Evolutionary conservation across 495 filamentous ascomycete genomes (phyloP).

Genomic region (Xylaria venustula): DNA sequence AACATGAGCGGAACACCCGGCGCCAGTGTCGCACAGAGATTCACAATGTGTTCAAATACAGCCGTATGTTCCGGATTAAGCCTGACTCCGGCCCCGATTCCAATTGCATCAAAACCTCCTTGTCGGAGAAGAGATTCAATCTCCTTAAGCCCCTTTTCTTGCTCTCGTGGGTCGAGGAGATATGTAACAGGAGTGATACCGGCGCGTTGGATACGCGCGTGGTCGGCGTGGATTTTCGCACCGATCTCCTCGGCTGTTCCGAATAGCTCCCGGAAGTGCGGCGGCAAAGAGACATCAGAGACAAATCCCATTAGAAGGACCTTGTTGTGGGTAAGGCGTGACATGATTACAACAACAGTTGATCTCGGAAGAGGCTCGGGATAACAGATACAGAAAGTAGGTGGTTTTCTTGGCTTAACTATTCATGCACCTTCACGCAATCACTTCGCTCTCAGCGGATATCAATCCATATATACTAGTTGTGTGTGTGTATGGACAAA

Average conservation of each 20-base stretch:
- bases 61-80: slow-evolving; percentile 1
- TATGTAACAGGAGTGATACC: not conserved
- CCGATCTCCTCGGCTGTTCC: not conserved
- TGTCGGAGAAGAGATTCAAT: not conserved
- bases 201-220: slow-evolving; percentile 1
- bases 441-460: too few relatives aligned
- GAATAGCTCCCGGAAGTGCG: not conserved
- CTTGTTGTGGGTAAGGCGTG: not conserved
- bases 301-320: slow-evolving; percentile 1
- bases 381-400: not conserved
- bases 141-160: slow-evolving; percentile 1
- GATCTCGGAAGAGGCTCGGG: not conserved
- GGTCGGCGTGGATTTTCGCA: not conserved
- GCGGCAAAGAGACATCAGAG: not conserved
- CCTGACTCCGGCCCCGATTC: slow-evolving; percentile 10
- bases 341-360: not conserved
- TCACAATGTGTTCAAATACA: slow-evolving; percentile 11
- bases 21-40: not conserved
- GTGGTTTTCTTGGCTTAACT: not conserved
- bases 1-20: slow-evolving; percentile 8
- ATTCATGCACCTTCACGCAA: too few relatives aligned
- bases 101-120: slow-evolving; percentile 4
- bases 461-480: too few relatives aligned
- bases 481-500: too few relatives aligned
- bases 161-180: not conserved